Percentiles rank a stretch among this genome's conserved stretches.
phyloP scores from a whole-genome alignment of 495 filamentous ascomycete species.

The Lophium mytilinum region DNA sequence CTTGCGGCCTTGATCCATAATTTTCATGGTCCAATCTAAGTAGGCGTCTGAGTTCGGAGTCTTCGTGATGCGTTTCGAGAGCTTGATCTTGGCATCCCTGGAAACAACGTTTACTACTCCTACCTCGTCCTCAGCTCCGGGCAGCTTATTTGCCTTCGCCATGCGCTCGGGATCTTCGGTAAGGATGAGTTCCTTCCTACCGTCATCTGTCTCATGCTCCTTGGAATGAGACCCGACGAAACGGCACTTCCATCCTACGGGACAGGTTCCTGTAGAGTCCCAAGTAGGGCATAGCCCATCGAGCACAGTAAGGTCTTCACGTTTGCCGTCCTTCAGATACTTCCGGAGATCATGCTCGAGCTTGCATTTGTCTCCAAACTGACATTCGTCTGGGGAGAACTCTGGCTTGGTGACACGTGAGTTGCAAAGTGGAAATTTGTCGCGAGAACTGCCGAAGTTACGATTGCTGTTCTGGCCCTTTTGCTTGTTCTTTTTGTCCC shows the following conservation, averaged over 20 bases:
- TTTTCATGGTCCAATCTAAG: conserved; percentile 60
- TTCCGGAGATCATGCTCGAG: conserved; percentile 73
- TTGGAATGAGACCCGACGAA: conserved; percentile 74
- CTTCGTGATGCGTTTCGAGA: conserved; percentile 57
- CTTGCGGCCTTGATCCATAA: conserved; percentile 22
- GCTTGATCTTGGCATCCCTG: conserved; percentile 54
- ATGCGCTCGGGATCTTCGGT: conserved; percentile 36
- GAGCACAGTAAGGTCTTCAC: conserved; percentile 67
- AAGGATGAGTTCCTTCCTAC: conserved; percentile 71
- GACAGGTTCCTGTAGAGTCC: conserved; percentile 65
- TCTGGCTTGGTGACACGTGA: conserved; percentile 58
- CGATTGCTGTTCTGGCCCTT: conserved; percentile 81
- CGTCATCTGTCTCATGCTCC: conserved; percentile 65
- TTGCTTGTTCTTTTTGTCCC: conserved; percentile 54
- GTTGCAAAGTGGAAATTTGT: conserved; percentile 70
- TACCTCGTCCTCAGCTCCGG: conserved; percentile 38
- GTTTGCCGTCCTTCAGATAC: conserved; percentile 76
- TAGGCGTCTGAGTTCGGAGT: conserved; percentile 69
- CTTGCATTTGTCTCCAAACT: conserved; percentile 67
- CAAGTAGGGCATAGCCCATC: conserved; percentile 71
- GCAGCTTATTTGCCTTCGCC: conserved; percentile 27
- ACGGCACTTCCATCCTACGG: conserved; percentile 85
- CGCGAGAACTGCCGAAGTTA: conserved; percentile 72
- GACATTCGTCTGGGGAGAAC: conserved; percentile 65
- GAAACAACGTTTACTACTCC: conserved; percentile 69